Percentiles rank a stretch among this genome's conserved stretches.
These are phyloP conservation scores for Akebia trifoliata DNA, from an alignment of 164 flowering plant species.

Conservation along the genomic window DNA sequence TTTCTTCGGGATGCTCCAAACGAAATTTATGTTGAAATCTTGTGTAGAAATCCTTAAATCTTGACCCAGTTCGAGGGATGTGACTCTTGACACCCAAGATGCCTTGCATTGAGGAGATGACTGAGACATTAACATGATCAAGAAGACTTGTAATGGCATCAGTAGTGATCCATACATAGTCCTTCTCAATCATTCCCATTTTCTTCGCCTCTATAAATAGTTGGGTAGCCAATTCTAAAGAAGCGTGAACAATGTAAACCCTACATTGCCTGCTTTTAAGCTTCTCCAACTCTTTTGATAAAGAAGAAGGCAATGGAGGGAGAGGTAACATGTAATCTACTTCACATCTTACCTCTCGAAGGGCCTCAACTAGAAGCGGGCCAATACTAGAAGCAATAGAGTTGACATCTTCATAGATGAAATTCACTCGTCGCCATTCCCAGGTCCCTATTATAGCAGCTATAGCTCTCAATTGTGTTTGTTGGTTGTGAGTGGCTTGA, in stretches of 20 bases:
- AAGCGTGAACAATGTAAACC: slow-evolving; percentile 31
- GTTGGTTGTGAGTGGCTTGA: slow-evolving; percentile 20
- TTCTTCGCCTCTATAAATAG: slow-evolving; percentile 26
- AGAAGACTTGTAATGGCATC: slow-evolving; percentile 16
- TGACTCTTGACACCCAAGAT: slow-evolving; percentile 25
- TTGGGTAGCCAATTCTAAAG: slow-evolving; percentile 17
- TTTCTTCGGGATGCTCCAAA: slow-evolving; percentile 22
- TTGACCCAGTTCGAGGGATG: slow-evolving; percentile 2
- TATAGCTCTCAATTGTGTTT: slow-evolving; percentile 24
- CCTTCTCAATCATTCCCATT: slow-evolving; percentile 31
- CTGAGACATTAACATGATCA: slow-evolving; percentile 17
- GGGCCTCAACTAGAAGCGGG: slow-evolving; percentile 21
- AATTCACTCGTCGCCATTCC: slow-evolving; percentile 26
- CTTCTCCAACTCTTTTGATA: slow-evolving; percentile 19
- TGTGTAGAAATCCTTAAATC: slow-evolving; percentile 12
- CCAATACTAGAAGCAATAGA: slow-evolving; percentile 11
- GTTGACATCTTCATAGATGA: slow-evolving; percentile 31
- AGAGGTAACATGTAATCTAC: slow-evolving; percentile 14
- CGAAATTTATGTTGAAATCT: slow-evolving; percentile 20
- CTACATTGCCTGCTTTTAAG: slow-evolving; percentile 20
- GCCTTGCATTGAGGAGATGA: slow-evolving; percentile 36
- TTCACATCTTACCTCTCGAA: slow-evolving; percentile 17
- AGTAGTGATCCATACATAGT: slow-evolving; percentile 36
- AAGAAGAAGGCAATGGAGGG: slow-evolving; percentile 11
- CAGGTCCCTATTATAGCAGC: slow-evolving; percentile 24